Conservation (phyloP, 352 stramenopile genomes). For the Aphanomyces astaci region DNA sequence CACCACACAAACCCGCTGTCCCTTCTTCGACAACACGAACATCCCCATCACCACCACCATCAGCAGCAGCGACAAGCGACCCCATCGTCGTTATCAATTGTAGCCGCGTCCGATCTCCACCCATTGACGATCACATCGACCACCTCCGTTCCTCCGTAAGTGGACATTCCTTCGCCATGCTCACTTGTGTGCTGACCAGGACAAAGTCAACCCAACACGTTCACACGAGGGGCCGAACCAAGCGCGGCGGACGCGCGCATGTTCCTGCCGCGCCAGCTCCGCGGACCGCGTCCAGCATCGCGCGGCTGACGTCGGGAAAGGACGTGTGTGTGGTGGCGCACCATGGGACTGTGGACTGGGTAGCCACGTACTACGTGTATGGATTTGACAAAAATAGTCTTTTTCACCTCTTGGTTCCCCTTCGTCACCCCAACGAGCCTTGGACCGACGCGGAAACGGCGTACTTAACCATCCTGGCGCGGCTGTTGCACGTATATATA, state of each 20-base stretch:
- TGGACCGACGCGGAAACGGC: not conserved
- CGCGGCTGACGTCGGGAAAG: slow-evolving; percentile 4
- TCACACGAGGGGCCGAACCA: not conserved
- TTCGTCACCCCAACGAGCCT: not conserved
- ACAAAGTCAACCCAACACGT: too few species aligned
- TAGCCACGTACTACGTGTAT: slow-evolving; percentile 17
- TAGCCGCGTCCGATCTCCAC: too few species aligned
- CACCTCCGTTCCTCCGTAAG: too few species aligned
- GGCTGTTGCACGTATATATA: not conserved
- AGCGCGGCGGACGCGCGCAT: not conserved
- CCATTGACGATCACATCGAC: too few species aligned
- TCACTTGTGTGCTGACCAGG: too few species aligned
- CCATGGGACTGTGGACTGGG: slow-evolving; percentile 9
- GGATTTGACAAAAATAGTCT: slow-evolving; percentile 23
- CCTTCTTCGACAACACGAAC: too few species aligned
- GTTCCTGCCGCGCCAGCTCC: not conserved
- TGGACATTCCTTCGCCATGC: not conserved
- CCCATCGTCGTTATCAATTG: too few species aligned
- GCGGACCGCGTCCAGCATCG: slow-evolving; percentile 7
- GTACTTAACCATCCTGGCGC: not conserved
- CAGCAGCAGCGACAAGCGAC: too few species aligned
- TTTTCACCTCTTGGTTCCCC: slow-evolving; percentile 11
- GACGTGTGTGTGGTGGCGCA: slow-evolving; percentile 19
- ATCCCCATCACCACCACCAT: too few species aligned
- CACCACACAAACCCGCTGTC: too few species aligned